Evolutionary conservation across 2,329 filamentous ascomycete species (phyloP).

Genomic region (Sporothrix dimorphospora): DNA sequence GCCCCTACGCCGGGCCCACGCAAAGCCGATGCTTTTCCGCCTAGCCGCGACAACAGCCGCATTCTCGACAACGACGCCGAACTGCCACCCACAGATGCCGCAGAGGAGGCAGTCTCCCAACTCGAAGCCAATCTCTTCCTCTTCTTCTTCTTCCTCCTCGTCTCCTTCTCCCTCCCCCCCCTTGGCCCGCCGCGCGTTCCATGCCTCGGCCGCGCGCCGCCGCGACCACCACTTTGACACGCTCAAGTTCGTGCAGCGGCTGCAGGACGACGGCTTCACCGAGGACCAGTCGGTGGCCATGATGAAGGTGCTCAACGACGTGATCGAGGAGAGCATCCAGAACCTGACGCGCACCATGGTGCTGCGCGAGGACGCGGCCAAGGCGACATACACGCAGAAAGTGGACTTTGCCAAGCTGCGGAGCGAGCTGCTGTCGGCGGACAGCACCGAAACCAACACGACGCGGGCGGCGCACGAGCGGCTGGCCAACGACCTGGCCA

Average conservation of each 20-base stretch:
- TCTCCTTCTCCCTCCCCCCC: background rate
- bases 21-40: conserved; percentile 28
- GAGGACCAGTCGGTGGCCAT: conserved; percentile 96
- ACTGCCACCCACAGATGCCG: background rate
- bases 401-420: conserved; percentile 98
- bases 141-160: too few relatives aligned
- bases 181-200: conserved; percentile 53
- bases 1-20: conserved; percentile 30
- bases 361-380: conserved; percentile 86
- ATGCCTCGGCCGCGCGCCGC: conserved; percentile 62
- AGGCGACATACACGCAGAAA: conserved; percentile 81
- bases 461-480: conserved; percentile 90
- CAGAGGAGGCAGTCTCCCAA: background rate
- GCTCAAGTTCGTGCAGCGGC: conserved; percentile 89
- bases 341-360: conserved; percentile 98
- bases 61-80: background rate
- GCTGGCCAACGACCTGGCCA: conserved; percentile 90
- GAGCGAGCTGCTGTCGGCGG: conserved; percentile 87
- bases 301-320: conserved; percentile 96
- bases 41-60: conserved; percentile 11
- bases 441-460: conserved; percentile 86
- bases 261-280: conserved; percentile 90
- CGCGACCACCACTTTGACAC: conserved; percentile 98
- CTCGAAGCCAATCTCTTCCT: background rate
- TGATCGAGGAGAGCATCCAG: conserved; percentile 97